Percentiles rank a stretch among this genome's conserved stretches.
phyloP scores from a whole-genome alignment of 2,329 filamentous ascomycete species.

The Drechslerella coelobrocha region DNA sequence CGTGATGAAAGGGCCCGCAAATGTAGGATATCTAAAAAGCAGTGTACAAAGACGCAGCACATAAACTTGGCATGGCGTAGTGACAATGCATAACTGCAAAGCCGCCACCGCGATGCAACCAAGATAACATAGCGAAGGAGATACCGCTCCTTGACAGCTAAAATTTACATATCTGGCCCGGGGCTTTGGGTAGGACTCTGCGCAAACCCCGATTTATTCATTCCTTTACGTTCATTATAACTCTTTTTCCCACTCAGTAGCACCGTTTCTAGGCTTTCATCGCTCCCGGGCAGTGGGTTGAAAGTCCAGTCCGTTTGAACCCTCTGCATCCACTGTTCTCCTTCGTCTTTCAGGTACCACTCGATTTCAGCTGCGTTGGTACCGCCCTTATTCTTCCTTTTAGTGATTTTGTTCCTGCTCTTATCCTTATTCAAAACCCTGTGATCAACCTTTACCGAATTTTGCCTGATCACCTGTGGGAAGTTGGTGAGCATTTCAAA shows the following conservation, averaged over 20 bases:
- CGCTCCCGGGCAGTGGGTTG: slow-evolving; percentile 29
- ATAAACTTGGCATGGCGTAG: no score
- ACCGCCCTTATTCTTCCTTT: slow-evolving; percentile 48
- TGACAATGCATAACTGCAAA: no score
- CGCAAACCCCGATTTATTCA: slow-evolving; percentile 7
- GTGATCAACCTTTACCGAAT: slow-evolving; percentile 35
- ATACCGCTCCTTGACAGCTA: no score
- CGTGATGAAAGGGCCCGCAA: no score
- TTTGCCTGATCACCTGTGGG: slow-evolving; percentile 22
- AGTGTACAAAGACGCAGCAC: no score
- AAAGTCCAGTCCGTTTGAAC: slow-evolving; percentile 27
- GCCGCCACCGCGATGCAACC: background rate
- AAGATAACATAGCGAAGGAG: background rate
- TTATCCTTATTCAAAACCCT: slow-evolving; percentile 42
- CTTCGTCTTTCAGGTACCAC: slow-evolving; percentile 49
- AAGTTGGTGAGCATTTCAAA: slow-evolving; percentile 47
- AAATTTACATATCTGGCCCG: background rate
- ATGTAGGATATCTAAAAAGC: no score
- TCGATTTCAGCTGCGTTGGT: slow-evolving; percentile 49
- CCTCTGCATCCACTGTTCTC: slow-evolving; percentile 39
- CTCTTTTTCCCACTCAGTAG: slow-evolving; percentile 39
- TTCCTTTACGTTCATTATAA: slow-evolving; percentile 45
- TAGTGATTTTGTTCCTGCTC: slow-evolving; percentile 43
- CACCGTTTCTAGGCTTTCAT: slow-evolving; percentile 37
- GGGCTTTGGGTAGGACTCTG: slow-evolving; percentile 15